Conservation (phyloP, 2,329 filamentous ascomycete species). For the Colletotrichum lupini region DNA sequence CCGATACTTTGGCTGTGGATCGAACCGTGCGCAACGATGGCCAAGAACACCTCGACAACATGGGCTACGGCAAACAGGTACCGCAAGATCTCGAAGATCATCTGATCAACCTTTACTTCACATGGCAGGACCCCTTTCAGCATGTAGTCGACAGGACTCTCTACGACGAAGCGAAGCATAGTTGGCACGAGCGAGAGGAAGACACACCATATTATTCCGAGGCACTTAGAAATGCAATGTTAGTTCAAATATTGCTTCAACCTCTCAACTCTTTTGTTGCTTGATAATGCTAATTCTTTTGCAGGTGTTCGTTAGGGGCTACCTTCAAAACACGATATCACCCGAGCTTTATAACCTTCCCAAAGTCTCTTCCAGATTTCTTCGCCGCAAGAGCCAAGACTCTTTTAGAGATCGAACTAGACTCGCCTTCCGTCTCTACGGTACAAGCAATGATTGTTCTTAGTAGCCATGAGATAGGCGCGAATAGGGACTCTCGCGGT, state of each 20-base stretch:
- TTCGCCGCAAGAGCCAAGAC: constrained; percentile 42
- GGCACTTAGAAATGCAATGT: constrained; percentile 43
- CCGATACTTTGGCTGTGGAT: constrained; percentile 40
- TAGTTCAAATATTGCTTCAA: background rate
- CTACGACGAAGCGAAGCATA: constrained; percentile 37
- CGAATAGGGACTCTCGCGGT: constrained; percentile 41
- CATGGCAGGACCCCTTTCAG: constrained; percentile 40
- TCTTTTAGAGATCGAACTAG: constrained; percentile 41
- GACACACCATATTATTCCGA: constrained; percentile 44
- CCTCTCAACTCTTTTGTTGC: too few relatives aligned
- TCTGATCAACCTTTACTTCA: constrained; percentile 39
- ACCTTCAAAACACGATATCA: constrained; percentile 56
- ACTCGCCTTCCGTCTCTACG: constrained; percentile 41
- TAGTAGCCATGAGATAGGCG: constrained; percentile 41
- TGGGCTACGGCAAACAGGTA: constrained; percentile 38
- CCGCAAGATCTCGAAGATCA: constrained; percentile 34
- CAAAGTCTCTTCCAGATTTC: constrained; percentile 46
- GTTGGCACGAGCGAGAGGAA: constrained; percentile 23
- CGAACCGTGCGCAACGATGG: constrained; percentile 41
- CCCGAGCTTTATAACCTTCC: constrained; percentile 48
- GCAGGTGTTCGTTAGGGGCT: constrained; percentile 53
- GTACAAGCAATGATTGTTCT: constrained; percentile 42
- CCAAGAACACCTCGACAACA: constrained; percentile 39
- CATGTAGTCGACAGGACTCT: constrained; percentile 41
- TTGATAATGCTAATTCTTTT: background rate